A percentile compares a stretch with the other conserved stretches of the same genome.
These are phyloP conservation scores for Blumeria graminis DNA, from an alignment of 2,329 filamentous ascomycete species.

Conservation along the genomic window DNA sequence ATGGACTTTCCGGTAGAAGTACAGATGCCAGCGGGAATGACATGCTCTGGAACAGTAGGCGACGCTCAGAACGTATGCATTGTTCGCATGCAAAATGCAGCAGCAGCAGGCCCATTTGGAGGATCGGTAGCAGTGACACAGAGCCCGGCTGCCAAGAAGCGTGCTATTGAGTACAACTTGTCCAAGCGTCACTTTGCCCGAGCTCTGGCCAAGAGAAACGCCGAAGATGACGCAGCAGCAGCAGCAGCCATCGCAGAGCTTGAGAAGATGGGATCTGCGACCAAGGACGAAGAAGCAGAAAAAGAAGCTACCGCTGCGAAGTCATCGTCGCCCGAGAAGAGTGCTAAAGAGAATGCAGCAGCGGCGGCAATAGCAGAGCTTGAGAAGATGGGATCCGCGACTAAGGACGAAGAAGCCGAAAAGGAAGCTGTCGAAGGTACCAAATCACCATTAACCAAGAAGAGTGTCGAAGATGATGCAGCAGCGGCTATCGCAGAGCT, in stretches of 20 bases:
- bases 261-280: not conserved
- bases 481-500: not conserved
- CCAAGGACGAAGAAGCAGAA: not conserved
- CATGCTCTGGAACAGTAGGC: slow-evolving; percentile 31
- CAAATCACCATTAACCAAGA: not conserved
- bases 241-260: not conserved
- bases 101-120: slow-evolving; percentile 36
- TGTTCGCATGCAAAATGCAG: slow-evolving; percentile 36
- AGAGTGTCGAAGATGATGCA: not conserved
- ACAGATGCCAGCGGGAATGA: slow-evolving; percentile 20
- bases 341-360: not conserved
- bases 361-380: not conserved
- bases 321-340: not conserved
- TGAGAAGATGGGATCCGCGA: not conserved
- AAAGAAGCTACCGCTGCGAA: too few species aligned
- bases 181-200: slow-evolving; percentile 20
- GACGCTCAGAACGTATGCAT: slow-evolving; percentile 39
- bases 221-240: not conserved
- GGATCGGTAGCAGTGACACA: slow-evolving; percentile 39
- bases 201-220: slow-evolving; percentile 4
- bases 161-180: slow-evolving; percentile 27
- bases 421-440: not conserved
- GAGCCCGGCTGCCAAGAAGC: slow-evolving; percentile 28
- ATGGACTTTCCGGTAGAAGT: slow-evolving; percentile 27
- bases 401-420: not conserved